These are phyloP conservation scores for Fragaria iinumae DNA, from an alignment of 306 rosid genomes.

Conservation along the genomic window DNA sequence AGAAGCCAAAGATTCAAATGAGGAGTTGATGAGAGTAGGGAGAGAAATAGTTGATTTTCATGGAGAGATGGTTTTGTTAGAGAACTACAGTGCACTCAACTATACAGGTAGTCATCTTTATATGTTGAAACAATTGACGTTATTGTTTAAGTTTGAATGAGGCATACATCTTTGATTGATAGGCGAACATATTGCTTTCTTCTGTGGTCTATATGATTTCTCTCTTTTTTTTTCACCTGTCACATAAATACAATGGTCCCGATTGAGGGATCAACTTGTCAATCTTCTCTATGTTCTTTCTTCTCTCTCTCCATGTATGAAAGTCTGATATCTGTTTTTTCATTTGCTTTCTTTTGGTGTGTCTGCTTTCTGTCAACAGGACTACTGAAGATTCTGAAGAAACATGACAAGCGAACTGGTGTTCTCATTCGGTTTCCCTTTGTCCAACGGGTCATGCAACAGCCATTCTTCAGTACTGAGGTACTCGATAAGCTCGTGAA, in stretches of 20 bases:
- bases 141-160: neutral
- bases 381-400: slow-evolving; percentile 84
- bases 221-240: neutral
- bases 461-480: slow-evolving; percentile 82
- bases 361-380: slow-evolving; percentile 29
- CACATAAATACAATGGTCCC: neutral
- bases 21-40: slow-evolving; percentile 58
- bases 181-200: neutral
- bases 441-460: slow-evolving; percentile 70
- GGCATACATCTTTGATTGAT: neutral
- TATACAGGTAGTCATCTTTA: slow-evolving; percentile 56
- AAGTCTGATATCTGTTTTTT: neutral
- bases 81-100: slow-evolving; percentile 82
- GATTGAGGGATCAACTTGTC: neutral
- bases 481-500: slow-evolving; percentile 67
- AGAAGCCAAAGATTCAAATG: slow-evolving; percentile 49
- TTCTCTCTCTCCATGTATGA: neutral
- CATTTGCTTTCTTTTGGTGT: neutral
- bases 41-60: slow-evolving; percentile 81
- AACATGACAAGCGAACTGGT: slow-evolving; percentile 84
- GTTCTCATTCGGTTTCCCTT: slow-evolving; percentile 65
- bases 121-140: neutral
- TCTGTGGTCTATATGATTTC: neutral
- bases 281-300: neutral
- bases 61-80: slow-evolving; percentile 94